Percentiles rank a stretch among this genome's conserved stretches.
These are phyloP conservation scores for Sugiyamaella mastotermitis DNA, from an alignment of 805 yeast species.

Conservation along the genomic window DNA sequence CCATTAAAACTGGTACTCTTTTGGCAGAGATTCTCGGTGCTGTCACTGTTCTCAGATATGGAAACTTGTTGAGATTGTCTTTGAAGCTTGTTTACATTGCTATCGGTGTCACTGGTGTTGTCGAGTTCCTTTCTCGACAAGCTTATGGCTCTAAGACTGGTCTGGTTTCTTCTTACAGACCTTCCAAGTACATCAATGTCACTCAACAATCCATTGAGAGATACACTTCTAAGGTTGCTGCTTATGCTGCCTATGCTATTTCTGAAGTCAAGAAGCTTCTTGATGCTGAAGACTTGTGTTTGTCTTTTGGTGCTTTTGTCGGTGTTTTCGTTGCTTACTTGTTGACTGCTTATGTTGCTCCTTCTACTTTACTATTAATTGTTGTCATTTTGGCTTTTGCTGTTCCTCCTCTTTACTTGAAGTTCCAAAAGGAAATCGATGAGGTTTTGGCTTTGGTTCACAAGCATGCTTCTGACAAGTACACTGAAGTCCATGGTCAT, in stretches of 20 bases:
- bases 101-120: conserved; percentile 58
- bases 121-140: conserved; percentile 69
- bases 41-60: conserved; percentile 36
- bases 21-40: conserved; percentile 46
- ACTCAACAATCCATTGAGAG: conserved; percentile 34
- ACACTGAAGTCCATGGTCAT: conserved; percentile 20
- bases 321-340: conserved; percentile 58
- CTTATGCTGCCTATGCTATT: conserved; percentile 21
- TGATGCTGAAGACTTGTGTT: conserved; percentile 59
- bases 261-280: conserved; percentile 35
- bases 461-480: conserved; percentile 23
- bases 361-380: conserved; percentile 58
- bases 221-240: conserved; percentile 34
- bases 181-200: conserved; percentile 44
- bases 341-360: conserved; percentile 68
- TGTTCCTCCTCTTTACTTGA: conserved; percentile 66
- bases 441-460: conserved; percentile 28
- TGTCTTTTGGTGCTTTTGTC: conserved; percentile 69
- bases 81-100: conserved; percentile 45
- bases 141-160: conserved; percentile 65
- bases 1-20: conserved; percentile 69
- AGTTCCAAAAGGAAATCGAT: conserved; percentile 74
- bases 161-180: conserved; percentile 68
- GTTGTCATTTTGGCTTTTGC: conserved; percentile 62
- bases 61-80: conserved; percentile 26